Conservation (phyloP, 257 asterid species). For the Penstemon barbatus region DNA sequence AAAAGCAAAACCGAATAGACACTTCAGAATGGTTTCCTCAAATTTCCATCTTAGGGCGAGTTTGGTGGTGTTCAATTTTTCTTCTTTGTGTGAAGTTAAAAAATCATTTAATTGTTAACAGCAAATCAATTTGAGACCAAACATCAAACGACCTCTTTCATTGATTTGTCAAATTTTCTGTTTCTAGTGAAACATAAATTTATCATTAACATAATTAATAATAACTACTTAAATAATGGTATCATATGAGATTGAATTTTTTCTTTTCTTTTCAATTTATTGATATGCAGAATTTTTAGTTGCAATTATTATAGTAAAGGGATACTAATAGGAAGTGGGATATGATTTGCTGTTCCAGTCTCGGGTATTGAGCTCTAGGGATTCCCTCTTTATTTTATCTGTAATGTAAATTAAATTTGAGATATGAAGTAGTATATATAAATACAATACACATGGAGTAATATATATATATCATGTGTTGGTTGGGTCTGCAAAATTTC, state of each 20-base stretch:
- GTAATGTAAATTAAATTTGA: background rate
- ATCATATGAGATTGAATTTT: background rate
- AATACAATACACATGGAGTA: background rate
- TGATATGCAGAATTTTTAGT: background rate
- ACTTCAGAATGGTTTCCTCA: background rate
- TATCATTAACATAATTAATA: too few species aligned
- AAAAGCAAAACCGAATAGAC: background rate
- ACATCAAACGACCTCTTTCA: too few species aligned
- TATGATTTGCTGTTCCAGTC: constrained; percentile 54
- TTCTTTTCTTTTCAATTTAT: background rate
- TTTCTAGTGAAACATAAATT: too few species aligned
- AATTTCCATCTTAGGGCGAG: background rate
- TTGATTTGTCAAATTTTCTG: too few species aligned
- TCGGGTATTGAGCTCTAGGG: constrained; percentile 61
- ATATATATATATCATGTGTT: background rate
- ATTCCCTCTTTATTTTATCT: constrained; percentile 41
- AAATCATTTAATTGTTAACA: background rate
- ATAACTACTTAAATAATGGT: background rate
- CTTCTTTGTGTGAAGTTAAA: too few species aligned
- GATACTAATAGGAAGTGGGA: constrained; percentile 45
- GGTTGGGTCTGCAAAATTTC: constrained; percentile 38
- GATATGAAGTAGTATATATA: background rate
- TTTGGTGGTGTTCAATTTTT: background rate
- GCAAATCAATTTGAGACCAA: background rate
- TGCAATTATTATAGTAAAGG: constrained; percentile 22